These are phyloP conservation scores for Fusarium coffeatum DNA, from an alignment of 2,329 filamentous ascomycete species.

Conservation along the genomic window DNA sequence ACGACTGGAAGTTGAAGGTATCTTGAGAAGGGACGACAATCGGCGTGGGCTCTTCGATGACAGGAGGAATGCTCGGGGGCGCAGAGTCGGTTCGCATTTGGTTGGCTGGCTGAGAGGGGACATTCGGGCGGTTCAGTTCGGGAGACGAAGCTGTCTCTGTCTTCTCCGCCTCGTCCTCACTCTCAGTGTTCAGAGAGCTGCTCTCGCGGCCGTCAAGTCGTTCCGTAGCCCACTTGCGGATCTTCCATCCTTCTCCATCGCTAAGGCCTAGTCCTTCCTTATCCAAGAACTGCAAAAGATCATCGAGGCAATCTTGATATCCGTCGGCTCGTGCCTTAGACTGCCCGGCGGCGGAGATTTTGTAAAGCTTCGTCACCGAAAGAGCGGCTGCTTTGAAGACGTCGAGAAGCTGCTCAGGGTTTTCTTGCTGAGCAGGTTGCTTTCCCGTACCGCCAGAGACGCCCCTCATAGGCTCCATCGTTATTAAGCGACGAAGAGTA, in stretches of 20 bases:
- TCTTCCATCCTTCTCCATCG: constrained; percentile 78
- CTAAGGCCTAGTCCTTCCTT: constrained; percentile 80
- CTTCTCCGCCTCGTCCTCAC: constrained; percentile 77
- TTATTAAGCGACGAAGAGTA: constrained; percentile 12
- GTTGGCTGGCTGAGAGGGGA: constrained; percentile 51
- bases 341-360: constrained; percentile 84
- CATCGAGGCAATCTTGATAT: constrained; percentile 94
- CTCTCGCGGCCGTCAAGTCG: constrained; percentile 72
- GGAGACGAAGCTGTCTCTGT: constrained; percentile 70
- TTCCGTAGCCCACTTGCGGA: constrained; percentile 75
- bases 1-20: constrained; percentile 76
- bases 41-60: constrained; percentile 50
- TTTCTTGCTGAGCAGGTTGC: constrained; percentile 51
- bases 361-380: constrained; percentile 96
- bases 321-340: constrained; percentile 80
- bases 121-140: constrained; percentile 63
- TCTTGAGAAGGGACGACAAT: constrained; percentile 67
- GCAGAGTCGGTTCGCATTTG: constrained; percentile 45
- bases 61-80: constrained; percentile 43
- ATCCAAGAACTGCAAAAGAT: constrained; percentile 87
- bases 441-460: constrained; percentile 45
- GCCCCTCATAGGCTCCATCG: constrained; percentile 52
- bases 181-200: constrained; percentile 67
- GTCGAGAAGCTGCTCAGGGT: constrained; percentile 78
- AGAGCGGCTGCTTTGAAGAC: constrained; percentile 93